phyloP scores from a whole-genome alignment of 202 grass and related monocot species.

The Setaria italica region DNA sequence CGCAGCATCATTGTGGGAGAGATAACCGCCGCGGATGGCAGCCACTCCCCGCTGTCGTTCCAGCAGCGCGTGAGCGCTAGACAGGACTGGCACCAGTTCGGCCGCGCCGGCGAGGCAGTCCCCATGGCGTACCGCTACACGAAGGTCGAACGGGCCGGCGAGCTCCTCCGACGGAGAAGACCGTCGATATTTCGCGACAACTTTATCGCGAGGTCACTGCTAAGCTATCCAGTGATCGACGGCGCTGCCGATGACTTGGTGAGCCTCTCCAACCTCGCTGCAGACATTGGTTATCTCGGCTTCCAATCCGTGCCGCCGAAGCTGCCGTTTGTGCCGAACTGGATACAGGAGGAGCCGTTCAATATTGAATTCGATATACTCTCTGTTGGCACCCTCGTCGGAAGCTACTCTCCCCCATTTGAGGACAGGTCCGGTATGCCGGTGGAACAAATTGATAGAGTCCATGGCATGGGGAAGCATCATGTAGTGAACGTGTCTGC shows the following conservation, averaged over 20 bases:
- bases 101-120: background rate
- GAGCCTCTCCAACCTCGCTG: slow-evolving; percentile 52
- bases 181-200: slow-evolving; percentile 35
- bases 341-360: background rate
- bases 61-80: background rate
- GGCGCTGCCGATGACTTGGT: slow-evolving; percentile 30
- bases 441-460: background rate
- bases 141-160: slow-evolving; percentile 46
- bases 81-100: background rate
- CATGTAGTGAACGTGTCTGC: slow-evolving; percentile 54
- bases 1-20: slow-evolving; percentile 45
- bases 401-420: background rate
- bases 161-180: slow-evolving; percentile 43
- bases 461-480: background rate
- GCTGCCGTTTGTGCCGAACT: background rate
- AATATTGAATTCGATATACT: slow-evolving; percentile 54
- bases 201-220: slow-evolving; percentile 48
- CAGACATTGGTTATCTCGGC: slow-evolving; percentile 38
- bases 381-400: slow-evolving; percentile 28
- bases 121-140: slow-evolving; percentile 53
- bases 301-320: slow-evolving; percentile 22
- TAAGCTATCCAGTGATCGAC: slow-evolving; percentile 54
- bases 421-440: background rate
- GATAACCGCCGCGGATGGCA: slow-evolving; percentile 45
- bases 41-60: slow-evolving; percentile 25